phyloP scores from a whole-genome alignment of 2,329 filamentous ascomycete genomes.

The Coniella vitis region DNA sequence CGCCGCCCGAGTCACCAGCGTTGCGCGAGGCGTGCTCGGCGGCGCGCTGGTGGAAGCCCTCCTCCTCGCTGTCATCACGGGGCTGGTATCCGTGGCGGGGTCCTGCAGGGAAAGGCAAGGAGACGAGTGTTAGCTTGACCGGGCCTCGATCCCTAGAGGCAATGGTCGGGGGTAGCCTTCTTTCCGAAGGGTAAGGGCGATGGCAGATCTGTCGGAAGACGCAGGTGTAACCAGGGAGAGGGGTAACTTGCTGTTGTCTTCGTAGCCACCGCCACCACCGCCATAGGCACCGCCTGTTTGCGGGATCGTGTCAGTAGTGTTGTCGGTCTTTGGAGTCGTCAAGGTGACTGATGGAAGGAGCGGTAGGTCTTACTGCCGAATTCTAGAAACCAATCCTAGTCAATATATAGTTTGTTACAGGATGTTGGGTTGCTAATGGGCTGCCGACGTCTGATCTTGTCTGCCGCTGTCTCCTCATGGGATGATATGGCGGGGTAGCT shows the following conservation, averaged over 20 bases:
- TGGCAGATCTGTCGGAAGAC: too few relatives aligned
- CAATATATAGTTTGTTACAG: background rate
- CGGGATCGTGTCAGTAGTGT: background rate
- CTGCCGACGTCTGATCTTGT: background rate
- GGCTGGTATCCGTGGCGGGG: slow-evolving; percentile 27
- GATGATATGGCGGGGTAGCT: slow-evolving; percentile 14
- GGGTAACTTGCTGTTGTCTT: slow-evolving; percentile 18
- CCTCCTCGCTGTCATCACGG: slow-evolving; percentile 38
- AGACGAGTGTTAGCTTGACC: background rate
- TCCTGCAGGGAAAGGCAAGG: background rate
- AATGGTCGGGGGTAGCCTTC: too few relatives aligned
- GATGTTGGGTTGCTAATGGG: background rate
- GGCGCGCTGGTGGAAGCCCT: slow-evolving; percentile 26
- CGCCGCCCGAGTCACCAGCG: slow-evolving; percentile 39
- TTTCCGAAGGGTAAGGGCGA: too few relatives aligned
- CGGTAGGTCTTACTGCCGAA: slow-evolving; percentile 12
- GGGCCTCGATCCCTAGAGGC: too few relatives aligned
- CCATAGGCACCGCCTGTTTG: slow-evolving; percentile 10
- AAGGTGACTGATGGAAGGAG: too few relatives aligned
- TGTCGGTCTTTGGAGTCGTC: background rate
- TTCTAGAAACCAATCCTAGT: background rate
- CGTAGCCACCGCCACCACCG: background rate
- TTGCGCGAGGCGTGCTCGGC: slow-evolving; percentile 41
- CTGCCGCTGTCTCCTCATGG: background rate
- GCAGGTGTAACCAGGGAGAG: too few relatives aligned